These are phyloP conservation scores for Leccinum subgranulosum DNA, from an alignment of 768 basidiomycete species.

Conservation along the genomic window DNA sequence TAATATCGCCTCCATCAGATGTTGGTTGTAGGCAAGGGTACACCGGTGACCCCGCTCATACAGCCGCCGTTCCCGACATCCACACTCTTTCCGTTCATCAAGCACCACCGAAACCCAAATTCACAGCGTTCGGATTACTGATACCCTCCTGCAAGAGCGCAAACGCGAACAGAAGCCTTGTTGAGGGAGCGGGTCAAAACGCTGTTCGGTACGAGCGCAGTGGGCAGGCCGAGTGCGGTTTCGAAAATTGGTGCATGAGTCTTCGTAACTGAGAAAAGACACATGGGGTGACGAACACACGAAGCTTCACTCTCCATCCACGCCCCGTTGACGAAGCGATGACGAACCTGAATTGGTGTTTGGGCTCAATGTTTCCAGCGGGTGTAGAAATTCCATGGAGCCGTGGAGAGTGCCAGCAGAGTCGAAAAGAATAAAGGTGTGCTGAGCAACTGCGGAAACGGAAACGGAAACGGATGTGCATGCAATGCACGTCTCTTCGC, in stretches of 20 bases:
- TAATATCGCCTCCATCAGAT: conserved; percentile 4
- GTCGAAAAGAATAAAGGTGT: not conserved
- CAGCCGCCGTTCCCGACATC: not conserved
- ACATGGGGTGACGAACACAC: not conserved
- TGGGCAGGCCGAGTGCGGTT: not conserved
- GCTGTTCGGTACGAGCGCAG: not conserved
- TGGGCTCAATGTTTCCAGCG: too few species aligned
- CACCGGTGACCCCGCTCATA: not conserved
- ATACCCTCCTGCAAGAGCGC: not conserved
- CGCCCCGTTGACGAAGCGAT: too few species aligned
- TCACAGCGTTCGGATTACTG: conserved; percentile 24
- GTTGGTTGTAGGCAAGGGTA: conserved; percentile 3
- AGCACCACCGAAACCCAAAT: conserved; percentile 15
- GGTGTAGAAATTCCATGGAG: not conserved
- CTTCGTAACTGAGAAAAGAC: not conserved
- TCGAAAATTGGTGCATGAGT: too few species aligned
- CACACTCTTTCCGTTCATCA: not conserved
- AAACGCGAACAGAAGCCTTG: too few species aligned
- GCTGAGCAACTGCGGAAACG: not conserved
- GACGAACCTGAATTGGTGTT: too few species aligned
- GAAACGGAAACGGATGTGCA: not conserved
- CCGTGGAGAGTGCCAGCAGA: not conserved
- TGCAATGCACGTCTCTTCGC: conserved; percentile 4
- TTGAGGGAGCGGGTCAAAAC: too few species aligned
- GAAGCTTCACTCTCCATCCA: not conserved